A percentile compares a stretch with the other conserved stretches of the same genome.
These are phyloP conservation scores for Ganoderma leucocontextum DNA, from an alignment of 1,284 basidiomycete species.

Conservation along the genomic window DNA sequence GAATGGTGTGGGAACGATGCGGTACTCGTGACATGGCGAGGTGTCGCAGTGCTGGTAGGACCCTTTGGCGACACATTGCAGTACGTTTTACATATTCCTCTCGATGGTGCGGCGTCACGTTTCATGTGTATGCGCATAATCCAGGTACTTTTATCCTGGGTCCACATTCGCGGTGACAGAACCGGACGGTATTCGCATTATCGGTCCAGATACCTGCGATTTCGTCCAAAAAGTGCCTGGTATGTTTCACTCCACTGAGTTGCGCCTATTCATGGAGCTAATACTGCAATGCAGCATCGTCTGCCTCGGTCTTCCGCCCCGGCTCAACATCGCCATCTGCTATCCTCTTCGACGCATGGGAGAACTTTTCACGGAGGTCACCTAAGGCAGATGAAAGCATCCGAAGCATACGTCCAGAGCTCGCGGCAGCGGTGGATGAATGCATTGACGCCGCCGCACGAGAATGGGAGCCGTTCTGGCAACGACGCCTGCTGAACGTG, in stretches of 20 bases:
- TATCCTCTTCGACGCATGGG: conserved; percentile 92
- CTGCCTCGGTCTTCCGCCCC: conserved; percentile 87
- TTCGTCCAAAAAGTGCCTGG: conserved; percentile 94
- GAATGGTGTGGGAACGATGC: conserved; percentile 99
- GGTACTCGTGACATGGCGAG: conserved; percentile 86
- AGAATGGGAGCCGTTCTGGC: conserved; percentile 93
- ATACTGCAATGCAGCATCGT: conserved; percentile 59
- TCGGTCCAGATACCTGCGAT: conserved; percentile 85
- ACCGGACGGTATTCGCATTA: conserved; percentile 86
- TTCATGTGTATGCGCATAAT: conserved; percentile 1
- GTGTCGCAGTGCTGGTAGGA: conserved; percentile 86
- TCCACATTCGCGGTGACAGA: conserved; percentile 85
- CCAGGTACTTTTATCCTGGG: conserved; percentile 83
- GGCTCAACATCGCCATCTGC: conserved; percentile 93
- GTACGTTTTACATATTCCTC: conserved; percentile 53
- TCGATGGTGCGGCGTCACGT: no score
- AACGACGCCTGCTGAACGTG: conserved; percentile 86
- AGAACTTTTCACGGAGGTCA: conserved; percentile 83
- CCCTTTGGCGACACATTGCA: conserved; percentile 90
- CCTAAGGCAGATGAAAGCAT: conserved; percentile 95
- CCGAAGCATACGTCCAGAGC: conserved; percentile 85
- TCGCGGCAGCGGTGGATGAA: conserved; percentile 89
- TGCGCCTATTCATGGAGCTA: conserved; percentile 18
- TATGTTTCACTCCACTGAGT: conserved; percentile 43
- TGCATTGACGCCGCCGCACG: conserved; percentile 94